Conservation (phyloP, 2,329 filamentous ascomycete genomes). For the Aspergillus sp. region DNA sequence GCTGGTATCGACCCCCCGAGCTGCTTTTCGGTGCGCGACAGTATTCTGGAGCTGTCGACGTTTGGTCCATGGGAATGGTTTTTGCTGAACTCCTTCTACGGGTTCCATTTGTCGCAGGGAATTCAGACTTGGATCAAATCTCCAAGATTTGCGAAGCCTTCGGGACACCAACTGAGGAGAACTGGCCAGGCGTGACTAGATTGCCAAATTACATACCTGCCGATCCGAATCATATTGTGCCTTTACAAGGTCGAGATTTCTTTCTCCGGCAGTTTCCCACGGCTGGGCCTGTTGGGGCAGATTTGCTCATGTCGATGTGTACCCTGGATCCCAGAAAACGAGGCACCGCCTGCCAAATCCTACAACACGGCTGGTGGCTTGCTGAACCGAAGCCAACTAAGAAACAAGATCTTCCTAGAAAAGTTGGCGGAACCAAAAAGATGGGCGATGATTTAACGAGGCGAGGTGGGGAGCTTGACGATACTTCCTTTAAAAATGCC, state of each 20-base stretch:
- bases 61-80: constrained; percentile 91
- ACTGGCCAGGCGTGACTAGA: constrained; percentile 87
- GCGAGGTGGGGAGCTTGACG: constrained; percentile 70
- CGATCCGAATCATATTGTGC: constrained; percentile 58
- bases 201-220: constrained; percentile 78
- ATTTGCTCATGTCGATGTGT: constrained; percentile 83
- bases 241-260: constrained; percentile 64
- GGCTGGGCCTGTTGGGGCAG: constrained; percentile 78
- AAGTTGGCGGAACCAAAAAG: constrained; percentile 70
- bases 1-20: constrained; percentile 95
- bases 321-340: constrained; percentile 83
- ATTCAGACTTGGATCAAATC: constrained; percentile 84
- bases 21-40: constrained; percentile 86
- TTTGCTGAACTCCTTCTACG: constrained; percentile 88
- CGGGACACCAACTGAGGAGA: constrained; percentile 88
- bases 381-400: constrained; percentile 78
- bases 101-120: constrained; percentile 78
- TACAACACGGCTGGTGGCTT: constrained; percentile 85
- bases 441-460: constrained; percentile 81
- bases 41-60: constrained; percentile 87
- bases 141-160: constrained; percentile 79
- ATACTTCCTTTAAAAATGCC: constrained; percentile 67
- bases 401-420: constrained; percentile 78
- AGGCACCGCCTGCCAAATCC: constrained; percentile 72
- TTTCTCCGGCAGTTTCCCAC: constrained; percentile 78